These are phyloP conservation scores for Blastocystis sp. DNA, from an alignment of 352 stramenopile genomes.

Conservation along the genomic window DNA sequence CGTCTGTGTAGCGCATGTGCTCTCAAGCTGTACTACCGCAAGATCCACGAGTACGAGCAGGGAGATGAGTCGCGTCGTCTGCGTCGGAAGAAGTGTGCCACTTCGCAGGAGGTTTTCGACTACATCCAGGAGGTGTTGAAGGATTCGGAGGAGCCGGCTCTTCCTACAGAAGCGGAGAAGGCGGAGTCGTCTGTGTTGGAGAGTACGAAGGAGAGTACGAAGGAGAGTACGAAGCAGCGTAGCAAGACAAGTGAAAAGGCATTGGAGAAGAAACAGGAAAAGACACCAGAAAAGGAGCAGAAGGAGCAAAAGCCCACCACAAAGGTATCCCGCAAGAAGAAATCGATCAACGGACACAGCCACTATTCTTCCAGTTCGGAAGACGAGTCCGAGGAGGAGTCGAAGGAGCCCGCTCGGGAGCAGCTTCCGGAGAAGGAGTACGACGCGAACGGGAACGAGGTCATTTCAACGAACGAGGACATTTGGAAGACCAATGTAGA, in stretches of 20 bases:
- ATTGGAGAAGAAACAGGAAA: no score
- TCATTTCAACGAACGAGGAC: constrained; percentile 32
- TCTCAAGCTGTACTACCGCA: constrained; percentile 65
- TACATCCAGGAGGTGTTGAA: constrained; percentile 28
- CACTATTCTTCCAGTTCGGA: constrained; percentile 38
- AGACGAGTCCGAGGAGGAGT: not conserved
- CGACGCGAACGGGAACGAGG: constrained; percentile 30
- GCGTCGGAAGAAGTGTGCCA: not conserved
- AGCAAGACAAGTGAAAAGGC: not conserved
- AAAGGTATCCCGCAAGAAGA: not conserved
- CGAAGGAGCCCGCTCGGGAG: not conserved
- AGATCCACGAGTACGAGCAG: constrained; percentile 18
- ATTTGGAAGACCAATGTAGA: constrained; percentile 49
- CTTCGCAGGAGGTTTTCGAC: constrained; percentile 22
- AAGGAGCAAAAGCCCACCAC: not conserved
- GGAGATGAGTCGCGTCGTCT: not conserved
- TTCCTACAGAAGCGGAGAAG: not conserved
- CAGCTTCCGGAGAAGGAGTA: not conserved
- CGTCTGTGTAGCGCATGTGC: constrained; percentile 67
- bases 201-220: not conserved
- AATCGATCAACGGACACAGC: not conserved
- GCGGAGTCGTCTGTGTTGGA: not conserved
- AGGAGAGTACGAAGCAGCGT: not conserved
- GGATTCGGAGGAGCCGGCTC: not conserved
- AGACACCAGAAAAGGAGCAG: no score